Base-by-base conservation (phyloP, 2,329 filamentous ascomycete genomes). In the Apiospora phragmitis region DNA sequence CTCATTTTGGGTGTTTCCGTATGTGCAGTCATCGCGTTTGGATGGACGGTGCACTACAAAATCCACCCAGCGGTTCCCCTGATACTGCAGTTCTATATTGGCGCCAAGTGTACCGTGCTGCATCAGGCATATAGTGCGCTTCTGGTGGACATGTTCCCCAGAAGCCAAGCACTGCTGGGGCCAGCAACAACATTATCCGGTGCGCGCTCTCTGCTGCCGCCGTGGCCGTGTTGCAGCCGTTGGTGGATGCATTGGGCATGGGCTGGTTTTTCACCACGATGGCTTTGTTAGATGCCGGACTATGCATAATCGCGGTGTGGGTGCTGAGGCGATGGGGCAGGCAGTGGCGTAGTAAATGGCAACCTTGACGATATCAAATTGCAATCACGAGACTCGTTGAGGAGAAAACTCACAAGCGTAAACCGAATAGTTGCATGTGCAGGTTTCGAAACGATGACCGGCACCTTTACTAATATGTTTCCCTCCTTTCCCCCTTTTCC, bases 261-360 rank as follows among this genome's bases (percentile, higher is more conserved):
- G 83, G 83, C 0, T 85, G 84, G 83, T 81, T 80, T 2, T 85
- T 85, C 70, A 85, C 83, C 12, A 18, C 73, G 38, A 55, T 76
- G 4, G 75, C n/a, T 18, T 29, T 47, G 26, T 38, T 65, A 21
- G 38, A n/a, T 14, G 29, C 26, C 14, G 42, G 24, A 55, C 49
- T 32, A 55, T 55, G 26, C 49, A 29, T 32, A 29, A 55, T 29
- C 49, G 49, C 49, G 49, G 49, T 55, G 49, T 55, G 16, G 49
- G 49, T 55, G 49, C 26, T 55, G 49, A 55, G 49, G 49, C 49
- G 14, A 29, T 55, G 24, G 49, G 49, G 26, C 26, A 32, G 4
- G 16, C 49, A 29, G 49, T 59, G 51, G 51, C 51, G 51, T 59
- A 32, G 51, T 21, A 21, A 35, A 35, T 21, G 26, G 51, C 51